These are phyloP conservation scores for Allodekkera sacchari DNA, from an alignment of 805 yeast genomes.

Conservation along the genomic window DNA sequence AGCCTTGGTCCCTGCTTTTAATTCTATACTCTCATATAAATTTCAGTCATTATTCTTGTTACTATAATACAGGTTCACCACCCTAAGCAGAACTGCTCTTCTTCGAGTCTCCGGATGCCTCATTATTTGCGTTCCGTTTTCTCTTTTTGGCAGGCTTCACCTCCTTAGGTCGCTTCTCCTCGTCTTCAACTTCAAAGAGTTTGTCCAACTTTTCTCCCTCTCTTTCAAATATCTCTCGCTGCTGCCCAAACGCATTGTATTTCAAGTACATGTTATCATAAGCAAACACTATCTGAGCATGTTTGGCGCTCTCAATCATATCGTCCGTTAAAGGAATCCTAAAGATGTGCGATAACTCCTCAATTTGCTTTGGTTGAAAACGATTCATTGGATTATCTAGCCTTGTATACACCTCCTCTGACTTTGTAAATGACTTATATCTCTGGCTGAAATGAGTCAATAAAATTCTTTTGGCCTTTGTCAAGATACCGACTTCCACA, in stretches of 20 bases:
- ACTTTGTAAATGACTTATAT: slow-evolving; percentile 46
- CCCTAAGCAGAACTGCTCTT: too few species aligned
- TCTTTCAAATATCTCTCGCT: slow-evolving; percentile 19
- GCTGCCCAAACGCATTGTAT: slow-evolving; percentile 33
- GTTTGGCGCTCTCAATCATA: slow-evolving; percentile 18
- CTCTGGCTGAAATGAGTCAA: slow-evolving; percentile 93
- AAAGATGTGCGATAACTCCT: slow-evolving; percentile 18
- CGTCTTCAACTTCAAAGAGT: slow-evolving; percentile 18
- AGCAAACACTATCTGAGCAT: slow-evolving; percentile 37
- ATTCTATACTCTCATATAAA: too few species aligned
- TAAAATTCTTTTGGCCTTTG: slow-evolving; percentile 65
- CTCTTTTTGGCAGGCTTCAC: not conserved
- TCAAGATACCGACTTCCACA: slow-evolving; percentile 52
- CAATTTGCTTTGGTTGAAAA: slow-evolving; percentile 16
- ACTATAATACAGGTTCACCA: too few species aligned
- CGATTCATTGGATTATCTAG: slow-evolving; percentile 10
- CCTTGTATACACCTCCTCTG: slow-evolving; percentile 17
- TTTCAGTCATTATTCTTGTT: too few species aligned
- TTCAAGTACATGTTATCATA: slow-evolving; percentile 58
- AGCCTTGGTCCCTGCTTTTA: too few species aligned
- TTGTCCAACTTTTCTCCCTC: slow-evolving; percentile 21
- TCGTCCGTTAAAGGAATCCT: slow-evolving; percentile 3
- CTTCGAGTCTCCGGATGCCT: too few species aligned
- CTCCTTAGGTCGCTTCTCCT: slow-evolving; percentile 6
- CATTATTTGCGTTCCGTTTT: not conserved